Base-by-base conservation (phyloP, 768 basidiomycete species). In the Pisolithus albus region DNA sequence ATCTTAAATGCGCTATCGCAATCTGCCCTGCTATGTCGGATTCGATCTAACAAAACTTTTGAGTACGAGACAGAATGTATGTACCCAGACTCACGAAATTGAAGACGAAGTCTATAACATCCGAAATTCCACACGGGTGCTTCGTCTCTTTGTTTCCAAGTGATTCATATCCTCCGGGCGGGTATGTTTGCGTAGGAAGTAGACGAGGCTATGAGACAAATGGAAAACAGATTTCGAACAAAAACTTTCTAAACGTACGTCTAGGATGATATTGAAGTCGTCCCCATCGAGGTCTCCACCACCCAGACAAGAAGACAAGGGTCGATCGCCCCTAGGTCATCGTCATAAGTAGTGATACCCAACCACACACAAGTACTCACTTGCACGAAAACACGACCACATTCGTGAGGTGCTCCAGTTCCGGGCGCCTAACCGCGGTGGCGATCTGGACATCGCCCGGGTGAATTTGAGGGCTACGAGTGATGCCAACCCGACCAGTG, bases 201-300 rank as follows among this genome's bases (percentile, higher is more conserved):
- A 75, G 61, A 4, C 62, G 57, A 32, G 61, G 64, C 71, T 71
- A 42, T 41, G 36, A 21, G 36, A 11, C 46, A 40, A 44, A 52
- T 7, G 51, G 53, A 16, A 23, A 30, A 56, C 52, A 59, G 52
- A 48, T 36, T 30, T 43, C 30, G 28, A 51, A 49, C 15, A 30
- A 37, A 39, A 52, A 53, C 7, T 21, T 2, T 9, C n/a, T 36
- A 19, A 36, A 61, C 66, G 56, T 37, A 75, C 74, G 50, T 75
- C 69, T 36, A 71, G 62, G 43, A 76, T 73, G n/a, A 78, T 38
- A 58, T 76, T 77, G 49, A 75, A 80, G 19, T 75, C 71, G 49
- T 79, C 77, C 5, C 77, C 78, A 55, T 80, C 78, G 43, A 79
- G 62, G 61, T 80, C 78, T 7, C 79, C 79, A 21, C 78, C 79